These are phyloP conservation scores for Sideroxylon spinosum DNA, from an alignment of 179 eudicot genomes.

Conservation along the genomic window DNA sequence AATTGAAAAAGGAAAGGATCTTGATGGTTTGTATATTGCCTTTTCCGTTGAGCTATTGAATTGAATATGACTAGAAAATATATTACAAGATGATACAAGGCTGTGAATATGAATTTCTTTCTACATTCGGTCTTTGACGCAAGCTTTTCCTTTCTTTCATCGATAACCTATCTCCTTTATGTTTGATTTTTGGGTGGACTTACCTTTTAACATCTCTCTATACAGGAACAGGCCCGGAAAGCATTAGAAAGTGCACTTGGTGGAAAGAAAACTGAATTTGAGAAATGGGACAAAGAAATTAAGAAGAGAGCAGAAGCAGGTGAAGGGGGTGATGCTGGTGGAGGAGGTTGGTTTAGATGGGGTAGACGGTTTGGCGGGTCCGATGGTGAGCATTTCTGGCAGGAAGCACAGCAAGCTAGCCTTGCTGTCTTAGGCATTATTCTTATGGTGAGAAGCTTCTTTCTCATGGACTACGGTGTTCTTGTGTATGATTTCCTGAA, in stretches of 20 bases:
- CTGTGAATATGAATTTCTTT: neutral
- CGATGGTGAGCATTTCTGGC: constrained; percentile 73
- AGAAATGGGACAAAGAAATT: constrained; percentile 80
- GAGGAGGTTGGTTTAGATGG: constrained; percentile 85
- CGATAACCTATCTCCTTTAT: neutral
- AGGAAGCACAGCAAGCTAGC: constrained; percentile 71
- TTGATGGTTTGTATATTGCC: neutral
- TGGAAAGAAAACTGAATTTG: constrained; percentile 66
- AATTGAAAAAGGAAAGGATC: neutral
- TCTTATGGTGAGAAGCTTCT: constrained; percentile 38
- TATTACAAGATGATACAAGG: neutral
- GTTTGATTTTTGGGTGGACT: neutral
- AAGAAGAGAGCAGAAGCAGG: constrained; percentile 62
- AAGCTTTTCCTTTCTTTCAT: neutral
- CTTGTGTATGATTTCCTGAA: neutral
- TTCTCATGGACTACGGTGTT: neutral
- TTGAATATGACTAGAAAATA: neutral
- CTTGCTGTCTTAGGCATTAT: constrained; percentile 59
- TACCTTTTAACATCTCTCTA: neutral
- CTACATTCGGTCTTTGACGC: neutral
- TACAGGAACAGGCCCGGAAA: constrained; percentile 83
- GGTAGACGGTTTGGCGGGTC: constrained; percentile 62
- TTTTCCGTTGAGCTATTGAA: neutral
- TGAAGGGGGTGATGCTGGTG: constrained; percentile 68
- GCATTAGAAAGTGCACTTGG: constrained; percentile 86